Percentiles rank a stretch among this genome's conserved stretches.
phyloP scores from a whole-genome alignment of 2,329 filamentous ascomycete genomes.

The Xylaria sp. region DNA sequence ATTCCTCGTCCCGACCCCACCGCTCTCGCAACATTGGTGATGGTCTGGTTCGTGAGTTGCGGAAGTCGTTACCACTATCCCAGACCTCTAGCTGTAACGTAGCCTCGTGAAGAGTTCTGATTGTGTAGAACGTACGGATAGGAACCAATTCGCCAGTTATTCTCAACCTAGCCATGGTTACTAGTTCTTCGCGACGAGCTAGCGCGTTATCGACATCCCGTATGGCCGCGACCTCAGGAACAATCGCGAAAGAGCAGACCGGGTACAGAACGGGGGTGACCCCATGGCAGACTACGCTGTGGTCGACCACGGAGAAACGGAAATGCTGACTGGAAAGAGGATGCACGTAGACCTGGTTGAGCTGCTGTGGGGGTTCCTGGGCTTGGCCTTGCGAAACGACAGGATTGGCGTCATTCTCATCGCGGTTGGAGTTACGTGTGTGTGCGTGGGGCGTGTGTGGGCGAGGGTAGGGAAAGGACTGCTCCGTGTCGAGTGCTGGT shows the following conservation, averaged over 20 bases:
- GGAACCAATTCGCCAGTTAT: conserved; percentile 21
- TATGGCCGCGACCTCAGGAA: conserved; percentile 33
- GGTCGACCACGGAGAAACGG: conserved; percentile 45
- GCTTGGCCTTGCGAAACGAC: background rate
- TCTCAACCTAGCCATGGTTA: conserved; percentile 34
- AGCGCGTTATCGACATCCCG: conserved; percentile 39
- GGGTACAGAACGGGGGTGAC: conserved; percentile 23
- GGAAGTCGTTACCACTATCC: conserved; percentile 25
- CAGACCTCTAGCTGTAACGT: conserved; percentile 44
- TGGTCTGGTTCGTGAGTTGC: no score
- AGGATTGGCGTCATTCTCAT: background rate
- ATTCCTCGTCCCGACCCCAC: background rate
- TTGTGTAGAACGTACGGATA: conserved; percentile 30
- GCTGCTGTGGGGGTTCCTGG: background rate
- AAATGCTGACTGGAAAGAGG: conserved; percentile 39
- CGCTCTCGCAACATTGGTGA: background rate
- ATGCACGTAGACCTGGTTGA: conserved; percentile 40
- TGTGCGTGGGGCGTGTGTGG: background rate
- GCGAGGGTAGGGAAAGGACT: background rate
- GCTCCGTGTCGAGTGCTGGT: background rate
- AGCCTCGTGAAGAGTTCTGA: conserved; percentile 29
- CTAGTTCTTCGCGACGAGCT: conserved; percentile 27
- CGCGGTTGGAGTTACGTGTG: background rate
- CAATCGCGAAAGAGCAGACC: conserved; percentile 37
- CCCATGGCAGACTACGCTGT: conserved; percentile 32